Evolutionary conservation across 2,329 filamentous ascomycete species (phyloP), one percentile per base, ranked within the genome.

Genomic region (Lasiodiplodia theobromae): DNA sequence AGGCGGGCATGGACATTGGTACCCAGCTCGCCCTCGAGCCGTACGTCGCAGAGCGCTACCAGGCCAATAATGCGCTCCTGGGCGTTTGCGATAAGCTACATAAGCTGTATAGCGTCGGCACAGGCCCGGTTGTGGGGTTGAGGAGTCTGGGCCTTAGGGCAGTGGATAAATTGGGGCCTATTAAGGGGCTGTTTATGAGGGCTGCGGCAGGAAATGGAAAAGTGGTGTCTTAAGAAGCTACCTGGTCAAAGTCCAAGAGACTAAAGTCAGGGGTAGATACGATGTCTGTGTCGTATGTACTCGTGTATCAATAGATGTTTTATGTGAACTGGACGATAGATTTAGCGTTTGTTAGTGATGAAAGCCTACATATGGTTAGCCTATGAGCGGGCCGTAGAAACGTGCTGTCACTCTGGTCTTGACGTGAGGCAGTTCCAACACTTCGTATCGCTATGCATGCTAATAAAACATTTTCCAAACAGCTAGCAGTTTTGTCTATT

Each of bases 171-270:
- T 76, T 97, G 75, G 86, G 88, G 0, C 88, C 91, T 47, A 75
- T 97, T 68, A 98, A 98, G 85, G 87, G 86, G 54, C 93, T 94
- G 77, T 85, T 98, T 71, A 98, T 98, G 95, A 88, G 88, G 72
- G 83, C 84, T 72, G 88, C 88, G 57, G 84, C 84, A 52, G 81
- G 80, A 8, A 69, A 68, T 44, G 18, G 78, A 44, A 52, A 64
- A 31, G 44, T 62, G 23, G 25, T 23, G 23, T 14, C 16, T 23
- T 62, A n/a, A 28, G n/a, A 23, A 10, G 11, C 12, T 5, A 14
- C 21, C 11, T 34, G 38, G 14, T 16, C 10, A 37, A 6, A 8
- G 31, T 23, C 1, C 25, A 11, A 11, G 58, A 10, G 16, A 8
- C 12, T 12, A 16, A 6, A 7, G n/a, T 23, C 28, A 25, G 44